phyloP scores from a whole-genome alignment of 1,284 basidiomycete species.

The Violaceomyces palustris region DNA sequence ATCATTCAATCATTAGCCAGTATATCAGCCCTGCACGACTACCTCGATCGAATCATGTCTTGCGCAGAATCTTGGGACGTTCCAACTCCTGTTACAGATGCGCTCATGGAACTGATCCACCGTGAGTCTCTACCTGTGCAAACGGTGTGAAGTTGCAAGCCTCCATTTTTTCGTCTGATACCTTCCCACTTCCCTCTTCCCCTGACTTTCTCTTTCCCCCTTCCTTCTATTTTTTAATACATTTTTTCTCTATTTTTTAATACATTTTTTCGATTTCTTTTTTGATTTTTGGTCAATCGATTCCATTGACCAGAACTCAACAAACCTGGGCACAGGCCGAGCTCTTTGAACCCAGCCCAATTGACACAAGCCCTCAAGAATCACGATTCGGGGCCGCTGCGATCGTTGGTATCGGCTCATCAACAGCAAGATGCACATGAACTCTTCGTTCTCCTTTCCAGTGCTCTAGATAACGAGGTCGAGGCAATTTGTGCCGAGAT shows the following conservation, averaged over 20 bases:
- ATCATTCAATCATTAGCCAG: slow-evolving; percentile 44
- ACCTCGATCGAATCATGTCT: slow-evolving; percentile 21
- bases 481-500: slow-evolving; percentile 15
- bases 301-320: slow-evolving; percentile 27
- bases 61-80: slow-evolving; percentile 42
- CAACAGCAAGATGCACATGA: slow-evolving; percentile 53
- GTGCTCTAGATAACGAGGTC: slow-evolving; percentile 42
- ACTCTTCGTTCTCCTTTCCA: slow-evolving; percentile 43
- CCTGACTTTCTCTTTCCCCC: too few relatives aligned
- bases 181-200: too few relatives aligned
- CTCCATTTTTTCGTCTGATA: too few relatives aligned
- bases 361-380: slow-evolving; percentile 33
- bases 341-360: slow-evolving; percentile 24
- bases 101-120: slow-evolving; percentile 33
- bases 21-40: slow-evolving; percentile 13
- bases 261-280: too few relatives aligned
- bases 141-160: too few relatives aligned
- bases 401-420: slow-evolving; percentile 43
- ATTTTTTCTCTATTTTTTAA: too few relatives aligned
- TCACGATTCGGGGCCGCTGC: slow-evolving; percentile 29
- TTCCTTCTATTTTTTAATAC: too few relatives aligned
- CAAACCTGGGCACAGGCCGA: slow-evolving; percentile 2
- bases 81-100: slow-evolving; percentile 46
- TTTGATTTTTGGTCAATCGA: slow-evolving; percentile 8
- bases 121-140: too few relatives aligned